phyloP scores from a whole-genome alignment of 306 rosid genomes.

The Glycine tomentella region DNA sequence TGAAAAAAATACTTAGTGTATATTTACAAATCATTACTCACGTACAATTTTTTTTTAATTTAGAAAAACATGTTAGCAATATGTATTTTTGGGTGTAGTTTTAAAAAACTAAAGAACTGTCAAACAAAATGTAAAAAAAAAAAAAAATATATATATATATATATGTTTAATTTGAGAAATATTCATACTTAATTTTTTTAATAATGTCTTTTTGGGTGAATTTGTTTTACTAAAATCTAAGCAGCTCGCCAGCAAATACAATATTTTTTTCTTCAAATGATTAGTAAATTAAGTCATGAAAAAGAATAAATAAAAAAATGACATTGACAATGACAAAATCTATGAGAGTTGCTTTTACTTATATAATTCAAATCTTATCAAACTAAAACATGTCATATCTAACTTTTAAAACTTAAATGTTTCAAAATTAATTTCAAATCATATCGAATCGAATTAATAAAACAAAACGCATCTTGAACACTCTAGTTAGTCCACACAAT shows the following conservation, averaged over 20 bases:
- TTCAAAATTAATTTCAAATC: neutral
- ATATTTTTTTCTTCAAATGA: neutral
- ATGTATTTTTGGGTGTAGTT: neutral
- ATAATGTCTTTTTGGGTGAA: no score
- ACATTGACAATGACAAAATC: constrained; percentile 20
- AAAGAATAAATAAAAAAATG: neutral
- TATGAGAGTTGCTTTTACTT: neutral
- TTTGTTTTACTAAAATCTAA: no score
- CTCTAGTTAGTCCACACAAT: no score
- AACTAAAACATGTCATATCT: neutral
- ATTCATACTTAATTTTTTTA: no score
- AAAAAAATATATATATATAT: no score
- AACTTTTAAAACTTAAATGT: neutral
- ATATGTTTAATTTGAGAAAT: neutral
- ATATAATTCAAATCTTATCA: neutral
- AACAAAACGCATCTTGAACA: neutral
- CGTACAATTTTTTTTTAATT: no score
- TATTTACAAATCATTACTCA: no score
- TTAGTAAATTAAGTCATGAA: neutral
- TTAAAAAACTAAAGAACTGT: neutral
- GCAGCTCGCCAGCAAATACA: no score
- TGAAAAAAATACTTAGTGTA: no score
- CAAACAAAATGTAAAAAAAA: neutral
- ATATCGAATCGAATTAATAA: neutral
- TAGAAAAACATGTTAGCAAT: neutral